These are phyloP conservation scores for Hericium coralloides DNA, from an alignment of 768 basidiomycete genomes.

Conservation along the genomic window DNA sequence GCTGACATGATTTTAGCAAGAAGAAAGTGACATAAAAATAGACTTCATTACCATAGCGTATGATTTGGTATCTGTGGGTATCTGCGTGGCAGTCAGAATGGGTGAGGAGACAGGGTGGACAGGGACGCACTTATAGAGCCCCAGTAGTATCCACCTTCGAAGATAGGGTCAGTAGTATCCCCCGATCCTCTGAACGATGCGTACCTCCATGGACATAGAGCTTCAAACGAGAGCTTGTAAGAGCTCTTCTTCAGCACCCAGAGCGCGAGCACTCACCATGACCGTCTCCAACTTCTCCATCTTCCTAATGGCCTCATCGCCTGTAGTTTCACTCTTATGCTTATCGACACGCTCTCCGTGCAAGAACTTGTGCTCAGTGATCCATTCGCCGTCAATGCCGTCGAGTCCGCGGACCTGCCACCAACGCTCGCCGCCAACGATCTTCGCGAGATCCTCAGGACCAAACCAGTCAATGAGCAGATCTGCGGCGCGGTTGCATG, in stretches of 20 bases:
- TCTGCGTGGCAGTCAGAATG: conserved; percentile 22
- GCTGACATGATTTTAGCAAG: conserved; percentile 29
- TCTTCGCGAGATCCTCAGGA: conserved; percentile 53
- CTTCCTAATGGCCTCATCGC: conserved; percentile 26
- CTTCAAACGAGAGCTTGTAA: conserved; percentile 22
- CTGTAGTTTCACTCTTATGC: conserved; percentile 22
- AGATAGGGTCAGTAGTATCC: not conserved
- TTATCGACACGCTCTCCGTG: conserved; percentile 24
- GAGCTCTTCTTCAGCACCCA: not conserved
- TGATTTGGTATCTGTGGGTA: conserved; percentile 52
- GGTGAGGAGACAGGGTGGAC: not conserved
- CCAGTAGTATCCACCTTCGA: conserved; percentile 54
- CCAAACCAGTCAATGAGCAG: conserved; percentile 64
- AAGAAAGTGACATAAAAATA: not conserved
- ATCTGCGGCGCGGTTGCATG: conserved; percentile 57
- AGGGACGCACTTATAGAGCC: conserved; percentile 45
- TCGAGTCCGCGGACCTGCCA: conserved; percentile 73
- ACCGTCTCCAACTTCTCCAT: conserved; percentile 51
- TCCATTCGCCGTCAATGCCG: conserved; percentile 60
- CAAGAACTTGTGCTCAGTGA: conserved; percentile 43
- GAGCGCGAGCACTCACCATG: conserved; percentile 30
- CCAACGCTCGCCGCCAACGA: conserved; percentile 74
- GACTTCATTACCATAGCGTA: conserved; percentile 38
- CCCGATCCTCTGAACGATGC: conserved; percentile 1
- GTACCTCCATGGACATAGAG: conserved; percentile 60